A percentile compares a stretch with the other conserved stretches of the same genome.
phyloP scores from a whole-genome alignment of 495 filamentous ascomycete species.

The Neurospora sp. region DNA sequence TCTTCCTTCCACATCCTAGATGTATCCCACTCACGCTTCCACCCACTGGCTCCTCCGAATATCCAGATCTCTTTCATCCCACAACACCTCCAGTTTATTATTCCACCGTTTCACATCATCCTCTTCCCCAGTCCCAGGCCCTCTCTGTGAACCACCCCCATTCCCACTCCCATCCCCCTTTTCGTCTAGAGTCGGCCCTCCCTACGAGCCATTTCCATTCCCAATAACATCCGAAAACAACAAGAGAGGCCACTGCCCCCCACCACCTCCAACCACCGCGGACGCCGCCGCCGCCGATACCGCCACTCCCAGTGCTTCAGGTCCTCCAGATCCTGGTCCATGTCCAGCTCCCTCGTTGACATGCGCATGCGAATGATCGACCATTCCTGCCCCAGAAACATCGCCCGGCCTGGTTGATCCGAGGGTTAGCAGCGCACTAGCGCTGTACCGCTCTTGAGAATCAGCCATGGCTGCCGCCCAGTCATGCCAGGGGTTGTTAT shows the following conservation, averaged over 20 bases:
- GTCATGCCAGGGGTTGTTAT: slow-evolving; percentile 33
- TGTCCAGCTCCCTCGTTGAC: slow-evolving; percentile 1
- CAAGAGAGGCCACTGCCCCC: slow-evolving; percentile 21
- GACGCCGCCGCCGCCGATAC: neutral
- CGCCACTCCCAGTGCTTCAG: slow-evolving; percentile 6
- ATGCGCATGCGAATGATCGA: slow-evolving; percentile 5
- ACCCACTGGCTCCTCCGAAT: neutral
- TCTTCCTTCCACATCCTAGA: neutral
- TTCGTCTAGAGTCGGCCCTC: neutral
- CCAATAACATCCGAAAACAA: slow-evolving; percentile 17
- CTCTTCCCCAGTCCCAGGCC: neutral
- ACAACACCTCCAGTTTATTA: neutral
- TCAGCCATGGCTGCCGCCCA: slow-evolving; percentile 38
- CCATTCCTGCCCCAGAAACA: neutral
- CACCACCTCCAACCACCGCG: neutral
- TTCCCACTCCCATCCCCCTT: neutral
- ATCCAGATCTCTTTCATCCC: neutral
- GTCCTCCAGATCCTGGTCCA: neutral
- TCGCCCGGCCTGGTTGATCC: slow-evolving; percentile 18
- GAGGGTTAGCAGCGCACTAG: slow-evolving; percentile 31
- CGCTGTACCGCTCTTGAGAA: slow-evolving; percentile 35
- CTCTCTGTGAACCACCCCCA: neutral
- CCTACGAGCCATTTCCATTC: slow-evolving; percentile 3
- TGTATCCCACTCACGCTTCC: neutral
- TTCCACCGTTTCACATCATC: neutral